Evolutionary conservation across 176 grass and related monocot genomes (phyloP).

Genomic region (Triticum turgidum): DNA sequence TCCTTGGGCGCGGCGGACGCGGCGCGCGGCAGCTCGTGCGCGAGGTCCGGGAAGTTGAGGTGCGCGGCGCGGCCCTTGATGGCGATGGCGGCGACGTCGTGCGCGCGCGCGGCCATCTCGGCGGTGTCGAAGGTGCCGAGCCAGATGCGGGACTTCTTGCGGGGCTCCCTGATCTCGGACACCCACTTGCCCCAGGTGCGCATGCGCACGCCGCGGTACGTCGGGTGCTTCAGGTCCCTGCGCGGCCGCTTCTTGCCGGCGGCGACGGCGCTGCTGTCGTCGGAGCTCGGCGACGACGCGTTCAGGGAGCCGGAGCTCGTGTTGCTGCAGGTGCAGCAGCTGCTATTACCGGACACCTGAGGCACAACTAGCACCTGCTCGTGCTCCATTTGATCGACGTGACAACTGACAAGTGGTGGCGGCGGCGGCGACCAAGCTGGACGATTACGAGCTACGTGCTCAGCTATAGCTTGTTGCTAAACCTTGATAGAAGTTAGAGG

Average conservation of each 20-base stretch:
- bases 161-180: conserved; percentile 84
- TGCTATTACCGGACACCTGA: not conserved
- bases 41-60: conserved; percentile 78
- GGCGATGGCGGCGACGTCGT: conserved; percentile 77
- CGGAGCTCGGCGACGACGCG: conserved; percentile 44
- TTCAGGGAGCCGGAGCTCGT: conserved; percentile 31
- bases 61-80: conserved; percentile 68
- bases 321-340: conserved; percentile 20
- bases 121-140: conserved; percentile 76
- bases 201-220: conserved; percentile 86
- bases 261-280: not conserved
- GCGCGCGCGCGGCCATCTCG: conserved; percentile 81
- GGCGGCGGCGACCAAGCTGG: not conserved
- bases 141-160: conserved; percentile 94
- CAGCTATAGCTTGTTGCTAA: not conserved
- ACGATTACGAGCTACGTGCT: not conserved
- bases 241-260: conserved; percentile 57
- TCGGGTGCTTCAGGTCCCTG: conserved; percentile 71
- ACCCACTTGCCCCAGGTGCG: conserved; percentile 86
- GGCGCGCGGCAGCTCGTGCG: conserved; percentile 55
- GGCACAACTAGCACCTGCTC: not conserved
- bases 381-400: conserved; percentile 31
- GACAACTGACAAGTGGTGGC: not conserved
- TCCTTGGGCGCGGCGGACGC: conserved; percentile 72
- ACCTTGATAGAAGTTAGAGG: not conserved